Conservation (phyloP, 495 filamentous ascomycete species). For the Astrocystis sublimbata region DNA sequence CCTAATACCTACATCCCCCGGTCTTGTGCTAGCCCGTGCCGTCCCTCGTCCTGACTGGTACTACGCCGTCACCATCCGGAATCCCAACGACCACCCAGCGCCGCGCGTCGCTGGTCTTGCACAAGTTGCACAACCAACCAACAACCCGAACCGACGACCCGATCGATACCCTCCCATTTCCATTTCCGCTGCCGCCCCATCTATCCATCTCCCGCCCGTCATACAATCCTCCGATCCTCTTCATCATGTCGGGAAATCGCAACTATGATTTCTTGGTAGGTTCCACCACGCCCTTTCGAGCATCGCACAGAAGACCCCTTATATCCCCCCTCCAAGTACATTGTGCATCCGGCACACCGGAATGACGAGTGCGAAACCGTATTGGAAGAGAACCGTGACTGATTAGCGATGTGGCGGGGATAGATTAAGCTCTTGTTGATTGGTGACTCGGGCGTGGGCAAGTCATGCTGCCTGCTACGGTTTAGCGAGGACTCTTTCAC, state of each 20-base stretch:
- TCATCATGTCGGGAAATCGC: conserved; percentile 87
- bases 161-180: background rate
- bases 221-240: conserved; percentile 28
- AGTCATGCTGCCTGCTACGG: conserved; percentile 96
- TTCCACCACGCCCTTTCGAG: conserved; percentile 20
- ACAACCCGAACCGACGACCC: conserved; percentile 1
- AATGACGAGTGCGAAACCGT: background rate
- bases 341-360: background rate
- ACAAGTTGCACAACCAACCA: too few relatives aligned
- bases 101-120: conserved; percentile 7
- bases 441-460: conserved; percentile 96
- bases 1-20: background rate
- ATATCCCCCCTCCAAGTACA: background rate
- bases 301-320: background rate
- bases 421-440: conserved; percentile 99
- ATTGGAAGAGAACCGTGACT: background rate
- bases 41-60: background rate
- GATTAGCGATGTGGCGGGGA: background rate
- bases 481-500: conserved; percentile 99
- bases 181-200: background rate
- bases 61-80: conserved; percentile 1
- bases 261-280: conserved; percentile 98
- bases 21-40: background rate
- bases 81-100: background rate
- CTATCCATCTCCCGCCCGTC: background rate